phyloP scores from a whole-genome alignment of 1,139 yeast genomes.

The Diutina scorzettiae region DNA sequence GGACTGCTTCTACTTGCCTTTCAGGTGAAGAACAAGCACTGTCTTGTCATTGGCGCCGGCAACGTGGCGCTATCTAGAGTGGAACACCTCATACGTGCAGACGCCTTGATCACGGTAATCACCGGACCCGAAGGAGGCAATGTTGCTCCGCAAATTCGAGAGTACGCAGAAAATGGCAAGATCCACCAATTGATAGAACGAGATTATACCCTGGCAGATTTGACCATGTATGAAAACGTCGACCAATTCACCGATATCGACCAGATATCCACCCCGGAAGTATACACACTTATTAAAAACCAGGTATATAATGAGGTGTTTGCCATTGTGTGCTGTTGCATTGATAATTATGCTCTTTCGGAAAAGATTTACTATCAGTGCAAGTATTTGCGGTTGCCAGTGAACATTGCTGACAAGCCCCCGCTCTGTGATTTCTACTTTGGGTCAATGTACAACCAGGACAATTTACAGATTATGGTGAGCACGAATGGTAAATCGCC shows the following conservation, averaged over 20 bases:
- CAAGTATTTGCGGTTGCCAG: slow-evolving; percentile 45
- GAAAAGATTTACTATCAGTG: slow-evolving; percentile 49
- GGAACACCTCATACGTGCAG: slow-evolving; percentile 53
- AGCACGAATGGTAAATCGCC: slow-evolving; percentile 82
- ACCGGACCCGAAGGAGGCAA: slow-evolving; percentile 27
- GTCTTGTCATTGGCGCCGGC: slow-evolving; percentile 71
- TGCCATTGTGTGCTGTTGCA: slow-evolving; percentile 62
- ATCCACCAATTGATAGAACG: slow-evolving; percentile 30
- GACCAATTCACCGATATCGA: slow-evolving; percentile 11
- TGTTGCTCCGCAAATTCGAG: slow-evolving; percentile 32
- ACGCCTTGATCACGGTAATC: slow-evolving; percentile 58
- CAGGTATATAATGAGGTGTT: slow-evolving; percentile 29
- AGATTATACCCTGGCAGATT: slow-evolving; percentile 31
- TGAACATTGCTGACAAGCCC: slow-evolving; percentile 81
- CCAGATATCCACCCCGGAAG: slow-evolving; percentile 11
- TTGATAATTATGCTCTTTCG: slow-evolving; percentile 58
- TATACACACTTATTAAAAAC: slow-evolving; percentile 20
- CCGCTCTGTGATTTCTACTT: slow-evolving; percentile 75
- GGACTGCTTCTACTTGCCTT: slow-evolving; percentile 42
- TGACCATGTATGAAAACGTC: slow-evolving; percentile 33
- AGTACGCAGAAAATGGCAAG: slow-evolving; percentile 29
- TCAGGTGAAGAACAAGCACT: slow-evolving; percentile 56
- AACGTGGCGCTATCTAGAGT: slow-evolving; percentile 71
- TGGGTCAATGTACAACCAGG: slow-evolving; percentile 68
- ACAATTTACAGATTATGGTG: slow-evolving; percentile 73